These are phyloP conservation scores for Millerozyma acaciae DNA, from an alignment of 805 yeast species.

Conservation along the genomic window DNA sequence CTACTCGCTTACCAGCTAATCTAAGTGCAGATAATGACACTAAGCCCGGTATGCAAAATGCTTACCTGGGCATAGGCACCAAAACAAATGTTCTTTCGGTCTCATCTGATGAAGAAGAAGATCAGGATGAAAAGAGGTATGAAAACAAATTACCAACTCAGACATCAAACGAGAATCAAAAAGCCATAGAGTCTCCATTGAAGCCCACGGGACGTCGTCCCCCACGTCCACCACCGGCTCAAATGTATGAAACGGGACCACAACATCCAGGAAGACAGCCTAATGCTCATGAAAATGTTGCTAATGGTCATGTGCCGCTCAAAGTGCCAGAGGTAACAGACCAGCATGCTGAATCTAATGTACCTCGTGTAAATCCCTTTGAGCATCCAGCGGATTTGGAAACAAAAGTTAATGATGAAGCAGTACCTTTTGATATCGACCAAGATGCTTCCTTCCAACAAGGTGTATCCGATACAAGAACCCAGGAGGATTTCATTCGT, in stretches of 20 bases:
- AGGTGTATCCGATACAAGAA: conserved; percentile 12
- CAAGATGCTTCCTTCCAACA: conserved; percentile 21
- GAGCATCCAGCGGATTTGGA: conserved; percentile 6
- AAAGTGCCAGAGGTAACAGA: conserved; percentile 1
- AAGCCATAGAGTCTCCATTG: conserved; percentile 24
- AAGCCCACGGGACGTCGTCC: conserved; percentile 16
- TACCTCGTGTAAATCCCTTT: conserved; percentile 11
- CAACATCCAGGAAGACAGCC: too few relatives aligned
- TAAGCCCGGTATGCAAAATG: background rate
- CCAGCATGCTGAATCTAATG: conserved; percentile 19
- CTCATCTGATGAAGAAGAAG: conserved; percentile 19
- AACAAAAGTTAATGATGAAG: background rate
- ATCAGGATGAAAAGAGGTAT: conserved; percentile 19
- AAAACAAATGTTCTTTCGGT: conserved; percentile 7
- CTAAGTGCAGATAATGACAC: background rate
- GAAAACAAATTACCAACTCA: conserved; percentile 28
- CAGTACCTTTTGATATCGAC: conserved; percentile 21
- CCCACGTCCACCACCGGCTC: too few relatives aligned
- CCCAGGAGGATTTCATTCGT: background rate
- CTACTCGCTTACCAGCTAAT: background rate
- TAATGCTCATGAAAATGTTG: conserved; percentile 1
- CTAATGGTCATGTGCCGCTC: background rate
- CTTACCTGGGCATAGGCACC: conserved; percentile 2
- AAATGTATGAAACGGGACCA: too few relatives aligned
- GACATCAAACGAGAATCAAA: conserved; percentile 22